Evolutionary conservation across 2,329 filamentous ascomycete genomes (phyloP).

Genomic region (Aspergillus sp.): DNA sequence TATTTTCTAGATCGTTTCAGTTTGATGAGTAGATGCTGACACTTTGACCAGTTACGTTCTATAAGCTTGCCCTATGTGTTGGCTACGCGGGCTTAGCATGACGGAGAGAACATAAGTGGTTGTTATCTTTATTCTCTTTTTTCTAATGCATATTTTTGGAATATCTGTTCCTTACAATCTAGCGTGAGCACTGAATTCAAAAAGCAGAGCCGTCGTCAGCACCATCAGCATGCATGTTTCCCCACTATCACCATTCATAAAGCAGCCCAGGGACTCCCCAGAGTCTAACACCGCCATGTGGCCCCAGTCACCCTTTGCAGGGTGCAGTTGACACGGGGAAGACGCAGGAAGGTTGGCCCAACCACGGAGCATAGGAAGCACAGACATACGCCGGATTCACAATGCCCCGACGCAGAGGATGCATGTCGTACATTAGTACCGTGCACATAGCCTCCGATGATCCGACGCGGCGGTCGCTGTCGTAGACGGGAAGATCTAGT

Average conservation of each 20-base stretch:
- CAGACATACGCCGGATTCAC: not conserved
- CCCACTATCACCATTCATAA: not conserved
- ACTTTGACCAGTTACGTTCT: slow-evolving; percentile 16
- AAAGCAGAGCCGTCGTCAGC: too few species aligned
- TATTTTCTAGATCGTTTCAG: not conserved
- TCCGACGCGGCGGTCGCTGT: too few species aligned
- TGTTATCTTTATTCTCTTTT: not conserved
- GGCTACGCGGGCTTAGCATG: not conserved
- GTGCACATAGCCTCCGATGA: too few species aligned
- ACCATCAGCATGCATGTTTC: not conserved
- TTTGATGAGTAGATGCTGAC: slow-evolving; percentile 5
- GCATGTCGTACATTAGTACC: not conserved
- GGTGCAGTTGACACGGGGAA: too few species aligned
- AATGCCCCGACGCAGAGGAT: not conserved
- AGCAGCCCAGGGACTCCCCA: not conserved
- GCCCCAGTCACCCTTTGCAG: not conserved
- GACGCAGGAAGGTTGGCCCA: too few species aligned
- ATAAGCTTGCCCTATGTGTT: slow-evolving; percentile 8
- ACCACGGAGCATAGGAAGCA: not conserved
- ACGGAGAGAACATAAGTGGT: not conserved
- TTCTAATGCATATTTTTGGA: not conserved
- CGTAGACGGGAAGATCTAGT: too few species aligned
- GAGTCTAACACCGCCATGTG: not conserved
- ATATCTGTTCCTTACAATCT: not conserved
- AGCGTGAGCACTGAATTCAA: not conserved